Percentiles rank a stretch among this genome's conserved stretches.
These are phyloP conservation scores for Malus orientalis DNA, from an alignment of 306 rosid species.

Conservation along the genomic window DNA sequence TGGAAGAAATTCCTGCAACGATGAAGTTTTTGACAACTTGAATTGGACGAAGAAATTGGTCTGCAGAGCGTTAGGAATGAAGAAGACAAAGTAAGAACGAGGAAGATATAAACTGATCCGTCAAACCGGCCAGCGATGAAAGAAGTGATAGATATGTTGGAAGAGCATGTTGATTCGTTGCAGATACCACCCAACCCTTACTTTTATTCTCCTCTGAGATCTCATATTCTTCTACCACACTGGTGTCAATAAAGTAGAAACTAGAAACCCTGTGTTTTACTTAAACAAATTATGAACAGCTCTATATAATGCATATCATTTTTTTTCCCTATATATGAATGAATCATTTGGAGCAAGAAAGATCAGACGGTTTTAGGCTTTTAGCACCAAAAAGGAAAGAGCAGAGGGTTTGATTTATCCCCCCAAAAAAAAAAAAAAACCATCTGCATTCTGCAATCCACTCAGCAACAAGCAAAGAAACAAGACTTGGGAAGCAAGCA, in stretches of 20 bases:
- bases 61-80: constrained; percentile 2
- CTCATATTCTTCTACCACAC: not conserved
- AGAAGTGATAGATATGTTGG: constrained; percentile 28
- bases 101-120: constrained; percentile 24
- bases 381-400: no score
- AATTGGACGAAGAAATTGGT: constrained; percentile 15
- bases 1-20: not conserved
- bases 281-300: not conserved
- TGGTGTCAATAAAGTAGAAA: not conserved
- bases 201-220: constrained; percentile 6
- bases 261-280: not conserved
- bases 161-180: constrained; percentile 18
- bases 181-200: constrained; percentile 23
- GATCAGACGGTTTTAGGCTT: no score
- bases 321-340: no score
- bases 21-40: not conserved
- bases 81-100: constrained; percentile 6
- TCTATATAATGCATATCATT: no score
- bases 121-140: constrained; percentile 20
- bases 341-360: no score
- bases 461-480: no score
- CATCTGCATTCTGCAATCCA: no score
- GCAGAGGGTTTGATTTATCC: no score
- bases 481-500: no score
- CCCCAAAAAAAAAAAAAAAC: no score